A percentile compares a stretch with the other conserved stretches of the same genome.
phyloP scores from a whole-genome alignment of 2,329 filamentous ascomycete genomes.

The Monascus ruber region DNA sequence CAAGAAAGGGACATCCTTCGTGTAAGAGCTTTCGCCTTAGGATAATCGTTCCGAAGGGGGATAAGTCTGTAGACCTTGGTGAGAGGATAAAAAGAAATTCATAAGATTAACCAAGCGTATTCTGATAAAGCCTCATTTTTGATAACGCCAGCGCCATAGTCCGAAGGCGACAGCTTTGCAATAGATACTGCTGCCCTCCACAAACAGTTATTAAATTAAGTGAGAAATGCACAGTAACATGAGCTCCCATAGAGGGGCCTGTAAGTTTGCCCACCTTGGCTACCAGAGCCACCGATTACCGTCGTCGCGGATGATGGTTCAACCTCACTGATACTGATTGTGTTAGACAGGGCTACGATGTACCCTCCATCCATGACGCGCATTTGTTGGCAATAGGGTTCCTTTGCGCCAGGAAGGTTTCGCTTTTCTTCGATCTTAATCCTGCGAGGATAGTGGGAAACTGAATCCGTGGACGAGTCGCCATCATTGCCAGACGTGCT shows the following conservation, averaged over 20 bases:
- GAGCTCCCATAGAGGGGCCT: slow-evolving; percentile 22
- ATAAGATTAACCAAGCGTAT: slow-evolving; percentile 12
- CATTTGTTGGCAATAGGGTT: slow-evolving; percentile 56
- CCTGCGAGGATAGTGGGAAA: slow-evolving; percentile 40
- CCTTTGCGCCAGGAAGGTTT: slow-evolving; percentile 25
- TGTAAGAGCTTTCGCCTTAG: no score
- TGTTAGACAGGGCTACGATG: slow-evolving; percentile 19
- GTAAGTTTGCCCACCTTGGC: slow-evolving; percentile 17
- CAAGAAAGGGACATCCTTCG: no score
- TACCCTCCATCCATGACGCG: slow-evolving; percentile 43
- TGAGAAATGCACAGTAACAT: slow-evolving; percentile 19
- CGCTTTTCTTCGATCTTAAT: slow-evolving; percentile 58
- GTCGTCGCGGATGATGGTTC: slow-evolving; percentile 27
- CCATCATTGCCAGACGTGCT: slow-evolving; percentile 8
- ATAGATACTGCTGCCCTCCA: slow-evolving; percentile 4
- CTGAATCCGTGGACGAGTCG: slow-evolving; percentile 8
- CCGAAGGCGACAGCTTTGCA: slow-evolving; percentile 1
- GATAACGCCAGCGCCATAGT: slow-evolving; percentile 13
- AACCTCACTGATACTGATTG: slow-evolving; percentile 23
- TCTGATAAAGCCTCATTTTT: slow-evolving; percentile 3
- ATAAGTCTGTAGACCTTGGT: no score
- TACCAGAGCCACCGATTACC: slow-evolving; percentile 11
- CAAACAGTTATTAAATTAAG: slow-evolving; percentile 1
- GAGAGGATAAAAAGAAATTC: slow-evolving; percentile 6
- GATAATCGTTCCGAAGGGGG: no score